Base-by-base conservation (phyloP, 176 grass and related monocot genomes). In the Areca catechu region DNA sequence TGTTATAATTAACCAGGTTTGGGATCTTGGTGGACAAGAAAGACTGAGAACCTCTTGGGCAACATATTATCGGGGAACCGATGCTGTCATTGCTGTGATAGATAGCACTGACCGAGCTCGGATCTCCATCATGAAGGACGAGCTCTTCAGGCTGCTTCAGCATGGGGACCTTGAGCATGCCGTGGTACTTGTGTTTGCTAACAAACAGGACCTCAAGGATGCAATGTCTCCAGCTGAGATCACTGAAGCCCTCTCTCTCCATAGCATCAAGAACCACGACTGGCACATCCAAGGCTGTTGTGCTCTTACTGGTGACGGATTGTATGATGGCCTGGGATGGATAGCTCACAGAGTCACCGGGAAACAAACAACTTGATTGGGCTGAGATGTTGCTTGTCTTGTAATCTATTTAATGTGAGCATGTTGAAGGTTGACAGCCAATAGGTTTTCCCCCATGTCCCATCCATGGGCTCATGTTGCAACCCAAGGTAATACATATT, bases 1-100 rank as follows among this genome's bases (percentile, higher is more conserved):
- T 43, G 34, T 10, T 14, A 43, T 43, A 43, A 43, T 74, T 63
- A 61, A 65, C 20, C 70, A 97, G 93, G 93, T 97, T 4, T 97
- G 87, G 93, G 93, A 97, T 76, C 79, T 97, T 47, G 93, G 93
- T 48, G 93, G 93, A 29, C 93, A 91, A 80, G 93, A 97, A 70
- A 91, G 80, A 20, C 76, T 97, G 21, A 77, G 93, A 56, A 78
- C 86, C 5, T 91, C 93, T 4, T 97, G 93, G 93, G 78, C 87
- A 0, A 97, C 93, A 54, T 97, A 91, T 50, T 97, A 82, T 16
- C 63, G 72, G n/a, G 93, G 93, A 34, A 85, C 93, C 5, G 87
- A 97, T 2, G 93, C 93, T n/a, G 78, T 91, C 3, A 97, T 97
- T 15, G 81, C 57, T 30, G 93, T 97, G 21, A 97, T 97, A 1